Conservation (phyloP, 2,329 filamentous ascomycete species). For the Phaeosphaeria sp. region DNA sequence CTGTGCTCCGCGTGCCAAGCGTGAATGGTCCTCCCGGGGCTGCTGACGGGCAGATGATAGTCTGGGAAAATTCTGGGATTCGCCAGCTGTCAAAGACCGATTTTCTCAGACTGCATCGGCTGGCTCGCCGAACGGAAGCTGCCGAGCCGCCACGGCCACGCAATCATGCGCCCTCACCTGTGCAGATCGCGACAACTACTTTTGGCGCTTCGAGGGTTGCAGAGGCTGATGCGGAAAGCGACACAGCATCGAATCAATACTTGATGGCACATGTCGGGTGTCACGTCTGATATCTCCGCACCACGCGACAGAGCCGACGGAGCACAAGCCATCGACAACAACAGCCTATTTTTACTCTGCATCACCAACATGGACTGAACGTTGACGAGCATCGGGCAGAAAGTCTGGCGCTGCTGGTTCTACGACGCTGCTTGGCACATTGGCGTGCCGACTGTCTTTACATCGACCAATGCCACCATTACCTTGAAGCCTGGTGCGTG, state of each 20-base stretch:
- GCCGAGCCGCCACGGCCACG: slow-evolving; percentile 31
- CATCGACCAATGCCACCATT: slow-evolving; percentile 19
- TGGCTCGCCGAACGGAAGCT: slow-evolving; percentile 31
- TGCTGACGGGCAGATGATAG: slow-evolving; percentile 8
- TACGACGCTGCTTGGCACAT: background rate
- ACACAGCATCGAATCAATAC: slow-evolving; percentile 31
- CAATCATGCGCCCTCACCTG: slow-evolving; percentile 26
- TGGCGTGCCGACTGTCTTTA: background rate
- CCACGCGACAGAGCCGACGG: slow-evolving; percentile 23
- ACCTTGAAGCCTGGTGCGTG: slow-evolving; percentile 15
- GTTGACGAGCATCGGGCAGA: background rate
- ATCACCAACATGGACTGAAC: background rate
- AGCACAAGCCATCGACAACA: slow-evolving; percentile 5
- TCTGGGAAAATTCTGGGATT: slow-evolving; percentile 1
- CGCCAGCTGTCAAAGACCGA: background rate
- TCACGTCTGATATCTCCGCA: slow-evolving; percentile 6
- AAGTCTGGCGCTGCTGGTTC: background rate
- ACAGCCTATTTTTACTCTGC: background rate
- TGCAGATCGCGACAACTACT: slow-evolving; percentile 22
- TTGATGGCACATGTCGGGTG: slow-evolving; percentile 16
- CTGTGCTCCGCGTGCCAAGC: slow-evolving; percentile 15
- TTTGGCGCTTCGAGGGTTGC: slow-evolving; percentile 5
- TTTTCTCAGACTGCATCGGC: slow-evolving; percentile 23
- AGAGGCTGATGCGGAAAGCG: slow-evolving; percentile 7
- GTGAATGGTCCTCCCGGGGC: slow-evolving; percentile 8